Conservation (phyloP, 140 eudicot species). For the Anethum foeniculum region DNA sequence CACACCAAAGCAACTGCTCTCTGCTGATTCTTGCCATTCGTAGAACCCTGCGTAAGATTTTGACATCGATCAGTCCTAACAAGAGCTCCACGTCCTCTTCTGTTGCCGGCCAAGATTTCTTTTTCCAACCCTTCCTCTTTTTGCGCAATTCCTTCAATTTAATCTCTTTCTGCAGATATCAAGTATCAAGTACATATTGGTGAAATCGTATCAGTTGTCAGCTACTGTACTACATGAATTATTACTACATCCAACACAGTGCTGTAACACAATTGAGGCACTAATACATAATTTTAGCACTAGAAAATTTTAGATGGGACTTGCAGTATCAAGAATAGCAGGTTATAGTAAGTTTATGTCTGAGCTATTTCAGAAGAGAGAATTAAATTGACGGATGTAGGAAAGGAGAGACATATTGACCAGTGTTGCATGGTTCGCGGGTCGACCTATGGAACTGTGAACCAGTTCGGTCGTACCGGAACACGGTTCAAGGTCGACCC, state of each 20-base stretch:
- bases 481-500: no score
- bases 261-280: not conserved
- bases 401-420: not conserved
- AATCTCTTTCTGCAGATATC: slow-evolving; percentile 53
- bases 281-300: not conserved
- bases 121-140: slow-evolving; percentile 62
- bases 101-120: slow-evolving; percentile 67
- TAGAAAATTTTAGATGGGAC: not conserved
- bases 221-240: not conserved
- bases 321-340: not conserved
- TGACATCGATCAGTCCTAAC: slow-evolving; percentile 59
- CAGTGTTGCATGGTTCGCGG: no score
- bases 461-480: no score
- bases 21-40: slow-evolving; percentile 59
- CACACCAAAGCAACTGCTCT: slow-evolving; percentile 85
- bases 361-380: not conserved
- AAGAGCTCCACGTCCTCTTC: slow-evolving; percentile 64
- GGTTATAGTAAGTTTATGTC: not conserved
- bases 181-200: not conserved
- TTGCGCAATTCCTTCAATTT: slow-evolving; percentile 80
- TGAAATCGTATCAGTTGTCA: not conserved
- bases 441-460: no score
- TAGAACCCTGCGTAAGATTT: slow-evolving; percentile 60
- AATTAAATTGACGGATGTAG: not conserved
- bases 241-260: not conserved